Evolutionary conservation across 2,329 filamentous ascomycete genomes (phyloP), one percentile per base, ranked within the genome.

Genomic region (Colletotrichum chlorophyti): DNA sequence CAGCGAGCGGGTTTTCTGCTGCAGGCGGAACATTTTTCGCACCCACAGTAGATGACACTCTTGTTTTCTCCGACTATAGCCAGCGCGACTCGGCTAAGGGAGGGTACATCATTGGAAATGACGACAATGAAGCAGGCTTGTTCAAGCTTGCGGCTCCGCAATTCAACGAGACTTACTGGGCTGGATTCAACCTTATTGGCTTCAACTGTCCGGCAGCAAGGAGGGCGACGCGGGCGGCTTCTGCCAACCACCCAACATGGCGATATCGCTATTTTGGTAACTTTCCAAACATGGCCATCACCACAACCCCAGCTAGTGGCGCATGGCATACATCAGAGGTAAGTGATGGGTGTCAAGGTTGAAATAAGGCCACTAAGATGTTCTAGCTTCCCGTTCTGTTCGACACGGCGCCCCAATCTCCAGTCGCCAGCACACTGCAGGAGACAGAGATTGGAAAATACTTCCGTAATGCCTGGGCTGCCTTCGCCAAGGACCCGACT

Each of bases 401-500:
- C 48, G 66, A 70, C 38, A 73, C 66, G 1, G 60, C 59, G 2
- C 58, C 57, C 12, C 62, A 67, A 12, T 55, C 29, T 4, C 15
- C 54, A 0, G 34, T 64, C 1, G 43, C 62, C 1, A 63, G 69
- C 21, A 72, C 69, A 0, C 14, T 50, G 8, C 65, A 66, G 29
- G 65, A 76, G 48, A 55, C 66, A 32, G 61, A 52, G 5, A 65
- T 74, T 8, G 69, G 63, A 14, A 63, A 65, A 19, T 75, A 72
- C 27, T 66, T 76, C 53, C 67, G 71, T n/a, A 68, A 69, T 3
- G 74, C 74, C 12, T 76, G 74, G 72, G 68, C 72, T 1, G 63
- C 72, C 1, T 77, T 77, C 62, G 73, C 74, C 9, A 75, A 71
- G 53, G 65, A 76, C 60, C 71, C 75, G 1, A 59, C 55, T 9